Conservation (phyloP, 129 eudicot genomes). For the Flaveria brownii region DNA sequence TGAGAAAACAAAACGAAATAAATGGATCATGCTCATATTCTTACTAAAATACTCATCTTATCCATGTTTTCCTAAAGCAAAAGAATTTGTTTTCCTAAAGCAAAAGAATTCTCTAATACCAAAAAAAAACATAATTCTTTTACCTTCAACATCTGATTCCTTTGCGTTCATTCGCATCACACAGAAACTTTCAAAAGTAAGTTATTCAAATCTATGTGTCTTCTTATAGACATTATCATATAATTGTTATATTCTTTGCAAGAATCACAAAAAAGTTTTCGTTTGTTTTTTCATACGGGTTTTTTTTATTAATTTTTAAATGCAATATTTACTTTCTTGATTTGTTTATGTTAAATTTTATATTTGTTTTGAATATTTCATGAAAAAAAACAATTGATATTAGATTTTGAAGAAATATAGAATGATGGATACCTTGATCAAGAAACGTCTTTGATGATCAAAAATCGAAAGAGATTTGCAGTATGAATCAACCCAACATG, state of each 20-base stretch:
- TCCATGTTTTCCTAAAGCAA: conserved; percentile 10
- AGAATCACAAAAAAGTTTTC: not conserved
- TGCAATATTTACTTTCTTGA: not conserved
- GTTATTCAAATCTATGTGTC: conserved; percentile 29
- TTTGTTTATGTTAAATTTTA: not conserved
- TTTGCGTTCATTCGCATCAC: not conserved
- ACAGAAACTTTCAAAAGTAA: conserved; percentile 24
- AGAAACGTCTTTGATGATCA: conserved; percentile 11
- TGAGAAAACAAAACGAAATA: conserved; percentile 27
- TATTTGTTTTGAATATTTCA: not conserved
- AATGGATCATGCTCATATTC: conserved; percentile 33
- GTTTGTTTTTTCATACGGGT: not conserved
- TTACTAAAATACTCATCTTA: conserved; percentile 30
- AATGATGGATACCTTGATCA: not conserved
- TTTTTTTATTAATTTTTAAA: not conserved
- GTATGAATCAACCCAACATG: conserved; percentile 46
- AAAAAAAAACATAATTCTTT: not conserved
- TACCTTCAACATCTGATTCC: not conserved
- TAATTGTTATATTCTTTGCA: not conserved
- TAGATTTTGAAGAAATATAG: not conserved
- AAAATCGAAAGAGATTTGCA: not conserved
- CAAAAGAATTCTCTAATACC: not conserved
- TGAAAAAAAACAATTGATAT: not conserved
- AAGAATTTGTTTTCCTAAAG: no score
- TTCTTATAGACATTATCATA: not conserved